Base-by-base conservation (phyloP, 2,329 filamentous ascomycete species). In the Venturia nashicola region DNA sequence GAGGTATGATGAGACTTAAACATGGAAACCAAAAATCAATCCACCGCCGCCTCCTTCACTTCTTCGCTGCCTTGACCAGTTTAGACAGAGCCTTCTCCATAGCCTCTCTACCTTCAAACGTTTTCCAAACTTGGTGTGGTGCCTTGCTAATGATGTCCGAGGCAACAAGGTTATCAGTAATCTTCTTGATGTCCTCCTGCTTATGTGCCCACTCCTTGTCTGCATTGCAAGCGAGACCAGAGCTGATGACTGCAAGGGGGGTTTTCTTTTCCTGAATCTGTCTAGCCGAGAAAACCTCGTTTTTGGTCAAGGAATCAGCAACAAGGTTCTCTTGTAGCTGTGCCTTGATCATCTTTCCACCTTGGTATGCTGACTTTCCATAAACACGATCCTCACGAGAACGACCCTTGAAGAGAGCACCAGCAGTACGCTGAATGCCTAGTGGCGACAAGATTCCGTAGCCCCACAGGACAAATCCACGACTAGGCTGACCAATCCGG, bases 321-420 rank as follows among this genome's bases (percentile, higher is more conserved):
- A 97, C 91, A 0, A 97, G 80, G 68, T 88, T 93, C 77, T 99
- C 94, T 76, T 99, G 94, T 64, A 99, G 80, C 75, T 92, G 90
- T 5, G 91, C 89, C 73, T 95, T 96, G 74, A 97, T 87, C 73
- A 84, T 87, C 73, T 92, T 95, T 66, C 89, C 90, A 32, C 81
- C 82, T 74, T 96, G 90, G 71, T 91, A 88, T 0, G 91, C 85
- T 5, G 86, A 85, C 55, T 85, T 82, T 14, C 94, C 94, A 75
- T 89, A 95, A 12, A 96, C 86, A 11, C 94, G 87, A 73, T 97
- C 93, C 72, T 88, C 85, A 44, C 89, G 86, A 1, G 82, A 88
- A 48, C 91, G 88, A 44, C 91, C 90, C 62, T 84, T 84, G 79
- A 97, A 90, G 6, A 97, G 75, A 8, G 92, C 91, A 0, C 89